A percentile compares a stretch with the other conserved stretches of the same genome.
Evolutionary conservation across 2,329 filamentous ascomycete genomes (phyloP).

Genomic region (Microsporum ferrugineum): DNA sequence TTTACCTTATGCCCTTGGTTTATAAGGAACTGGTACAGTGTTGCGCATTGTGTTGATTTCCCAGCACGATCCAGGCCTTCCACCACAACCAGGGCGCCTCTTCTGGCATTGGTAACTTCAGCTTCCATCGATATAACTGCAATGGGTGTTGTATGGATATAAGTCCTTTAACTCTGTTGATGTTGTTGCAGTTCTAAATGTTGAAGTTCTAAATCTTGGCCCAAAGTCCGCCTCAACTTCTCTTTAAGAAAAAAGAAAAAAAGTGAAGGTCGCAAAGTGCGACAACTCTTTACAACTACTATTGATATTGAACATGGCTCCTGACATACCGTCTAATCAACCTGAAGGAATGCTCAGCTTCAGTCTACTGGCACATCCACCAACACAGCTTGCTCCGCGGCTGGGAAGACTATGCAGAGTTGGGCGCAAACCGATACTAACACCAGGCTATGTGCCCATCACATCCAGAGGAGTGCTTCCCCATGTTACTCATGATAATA

Average conservation of each 20-base stretch:
- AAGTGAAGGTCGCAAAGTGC: not conserved
- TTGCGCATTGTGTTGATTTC: constrained; percentile 79
- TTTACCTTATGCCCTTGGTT: constrained; percentile 42
- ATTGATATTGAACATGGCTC: not conserved
- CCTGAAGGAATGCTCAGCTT: constrained; percentile 30
- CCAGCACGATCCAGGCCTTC: constrained; percentile 84
- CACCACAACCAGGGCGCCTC: constrained; percentile 66
- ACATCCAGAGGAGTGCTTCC: constrained; percentile 77
- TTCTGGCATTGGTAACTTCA: not conserved
- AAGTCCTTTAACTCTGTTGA: not conserved
- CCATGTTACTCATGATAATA: constrained; percentile 78
- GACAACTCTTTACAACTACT: not conserved
- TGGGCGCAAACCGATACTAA: constrained; percentile 57
- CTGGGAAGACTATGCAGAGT: constrained; percentile 55
- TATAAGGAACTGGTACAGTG: constrained; percentile 47
- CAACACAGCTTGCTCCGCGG: constrained; percentile 42
- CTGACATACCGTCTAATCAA: constrained; percentile 22
- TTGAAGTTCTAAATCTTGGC: not conserved
- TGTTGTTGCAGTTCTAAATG: not conserved
- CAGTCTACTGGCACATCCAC: constrained; percentile 24
- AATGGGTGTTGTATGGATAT: not conserved
- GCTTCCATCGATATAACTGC: not conserved
- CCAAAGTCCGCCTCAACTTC: not conserved
- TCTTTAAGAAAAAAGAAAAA: not conserved
- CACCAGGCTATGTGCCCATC: constrained; percentile 68